Conservation (phyloP, 108 stramenopile species). For the Stephanodiscus minutulus region DNA sequence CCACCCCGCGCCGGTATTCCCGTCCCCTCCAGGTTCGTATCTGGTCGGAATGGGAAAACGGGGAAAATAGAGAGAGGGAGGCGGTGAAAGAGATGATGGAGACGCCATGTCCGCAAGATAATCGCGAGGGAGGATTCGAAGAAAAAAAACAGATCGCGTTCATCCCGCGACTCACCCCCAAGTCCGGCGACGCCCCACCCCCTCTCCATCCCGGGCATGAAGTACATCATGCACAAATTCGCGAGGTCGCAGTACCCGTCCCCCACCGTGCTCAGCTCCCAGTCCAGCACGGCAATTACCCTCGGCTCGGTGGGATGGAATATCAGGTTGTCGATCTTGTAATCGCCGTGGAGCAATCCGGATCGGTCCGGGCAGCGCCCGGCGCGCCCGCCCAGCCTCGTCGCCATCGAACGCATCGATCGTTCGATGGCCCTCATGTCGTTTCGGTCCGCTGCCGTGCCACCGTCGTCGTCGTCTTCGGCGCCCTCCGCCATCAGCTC, state of each 20-base stretch:
- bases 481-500: slow-evolving; percentile 33
- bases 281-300: slow-evolving; percentile 94
- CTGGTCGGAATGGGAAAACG: background rate
- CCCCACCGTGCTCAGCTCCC: slow-evolving; percentile 95
- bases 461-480: too few species aligned
- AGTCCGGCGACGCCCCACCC: slow-evolving; percentile 67
- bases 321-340: slow-evolving; percentile 95
- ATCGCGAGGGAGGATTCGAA: background rate
- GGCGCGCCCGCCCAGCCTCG: slow-evolving; percentile 54
- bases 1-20: slow-evolving; percentile 77
- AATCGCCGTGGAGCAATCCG: slow-evolving; percentile 93
- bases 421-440: slow-evolving; percentile 27
- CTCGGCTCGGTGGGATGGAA: slow-evolving; percentile 89
- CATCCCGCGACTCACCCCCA: slow-evolving; percentile 47
- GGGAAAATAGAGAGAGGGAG: background rate
- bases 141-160: too few species aligned
- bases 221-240: slow-evolving; percentile 90
- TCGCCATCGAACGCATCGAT: slow-evolving; percentile 39
- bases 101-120: background rate
- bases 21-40: slow-evolving; percentile 40
- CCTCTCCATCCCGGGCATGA: slow-evolving; percentile 59
- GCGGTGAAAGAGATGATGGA: background rate
- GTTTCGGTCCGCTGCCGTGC: background rate
- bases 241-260: slow-evolving; percentile 93
- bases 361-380: slow-evolving; percentile 55